Base-by-base conservation (phyloP, 805 yeast genomes). In the Lipomyces yamadae region DNA sequence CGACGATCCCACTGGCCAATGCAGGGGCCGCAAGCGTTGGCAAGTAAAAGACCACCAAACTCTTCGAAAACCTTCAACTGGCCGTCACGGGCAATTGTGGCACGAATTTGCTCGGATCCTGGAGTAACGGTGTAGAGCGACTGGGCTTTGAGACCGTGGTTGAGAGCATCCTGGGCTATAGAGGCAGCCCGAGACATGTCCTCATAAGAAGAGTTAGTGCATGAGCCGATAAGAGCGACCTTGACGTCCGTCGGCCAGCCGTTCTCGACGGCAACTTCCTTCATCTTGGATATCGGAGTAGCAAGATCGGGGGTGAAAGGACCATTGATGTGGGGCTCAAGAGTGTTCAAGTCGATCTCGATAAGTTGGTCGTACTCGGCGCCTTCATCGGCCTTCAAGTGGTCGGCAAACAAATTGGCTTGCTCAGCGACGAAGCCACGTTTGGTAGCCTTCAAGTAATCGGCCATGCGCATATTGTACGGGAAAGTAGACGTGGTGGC, bases 1-100 rank as follows among this genome's bases (percentile, higher is more conserved):
- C 77, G 72, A 83, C 98, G 90, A 79, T 95, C 97, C 99, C 99
- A 94, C 84, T 94, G 99, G 66, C 99, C 99, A 77, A 94, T 94
- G 83, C 99, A 94, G 76, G 98, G 99, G 73, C 99, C 99, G 85
- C 99, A 94, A 29, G 99, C 99, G 79, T 94, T 94, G 63, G 98
- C 97, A 74, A 94, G 84, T 56, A 94, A 97, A 67, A 86, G 84
- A 73, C 97, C 99, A 68, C 98, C 98, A 74, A 88, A 89, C 63
- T 89, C 86, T 78, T 88, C 88, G 78, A 94, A 92, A 55, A 88
- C 86, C 58, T 88, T 83, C 69, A 90, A 86, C 76, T 90, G 86
- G 66, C 98, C 98, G 79, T 94, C 99, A 81, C 98, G 88, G 78
- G 90, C 97, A 74, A 94, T 87, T 61, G 99, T 94, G 62, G 98